Conservation (phyloP, 1,139 yeast species). For the Zhuliangozyma parablackwelliae region DNA sequence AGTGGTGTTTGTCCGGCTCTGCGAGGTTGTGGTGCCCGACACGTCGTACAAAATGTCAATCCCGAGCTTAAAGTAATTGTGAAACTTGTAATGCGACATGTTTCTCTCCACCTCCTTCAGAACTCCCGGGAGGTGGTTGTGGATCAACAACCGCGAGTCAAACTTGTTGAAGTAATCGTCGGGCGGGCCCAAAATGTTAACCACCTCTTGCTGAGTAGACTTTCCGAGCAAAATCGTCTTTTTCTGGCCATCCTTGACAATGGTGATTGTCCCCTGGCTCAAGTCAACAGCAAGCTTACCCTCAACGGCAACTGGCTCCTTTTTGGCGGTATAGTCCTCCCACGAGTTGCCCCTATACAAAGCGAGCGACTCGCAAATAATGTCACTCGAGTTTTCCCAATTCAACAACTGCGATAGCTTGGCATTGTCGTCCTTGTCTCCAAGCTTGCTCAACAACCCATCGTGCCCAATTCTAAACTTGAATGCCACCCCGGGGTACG, state of each 20-base stretch:
- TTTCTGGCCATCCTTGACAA: neutral
- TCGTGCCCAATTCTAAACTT: slow-evolving; percentile 27
- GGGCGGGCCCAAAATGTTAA: slow-evolving; percentile 52
- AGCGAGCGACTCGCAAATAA: slow-evolving; percentile 24
- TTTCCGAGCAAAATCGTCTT: slow-evolving; percentile 24
- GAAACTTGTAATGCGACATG: slow-evolving; percentile 34
- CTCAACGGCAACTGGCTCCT: neutral
- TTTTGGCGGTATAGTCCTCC: slow-evolving; percentile 15
- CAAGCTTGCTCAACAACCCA: slow-evolving; percentile 15
- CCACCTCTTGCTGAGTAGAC: slow-evolving; percentile 48
- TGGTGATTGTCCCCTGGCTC: slow-evolving; percentile 1
- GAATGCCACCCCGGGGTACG: slow-evolving; percentile 56
- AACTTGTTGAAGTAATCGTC: slow-evolving; percentile 48
- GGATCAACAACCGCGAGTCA: slow-evolving; percentile 42
- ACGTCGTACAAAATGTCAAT: slow-evolving; percentile 50
- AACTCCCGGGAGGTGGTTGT: slow-evolving; percentile 21
- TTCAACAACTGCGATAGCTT: slow-evolving; percentile 30
- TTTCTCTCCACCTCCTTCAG: slow-evolving; percentile 9
- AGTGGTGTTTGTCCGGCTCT: slow-evolving; percentile 6
- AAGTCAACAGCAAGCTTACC: slow-evolving; percentile 1
- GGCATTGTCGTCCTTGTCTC: slow-evolving; percentile 12
- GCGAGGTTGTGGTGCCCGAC: slow-evolving; percentile 16
- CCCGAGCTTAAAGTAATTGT: slow-evolving; percentile 53
- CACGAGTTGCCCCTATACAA: slow-evolving; percentile 16
- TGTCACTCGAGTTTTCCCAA: slow-evolving; percentile 26